Evolutionary conservation across 345 rosid genomes (phyloP).

Genomic region (Brassica napus): Da-Ae NC_063445.1:4831501-4832000

Average conservation of each 20-base stretch:
- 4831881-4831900: neutral
- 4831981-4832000: neutral
- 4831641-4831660: neutral
- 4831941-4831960: slow-evolving; percentile 1
- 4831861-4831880: neutral
- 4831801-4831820: slow-evolving; percentile 41
- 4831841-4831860: neutral
- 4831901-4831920: neutral
- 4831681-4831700: neutral
- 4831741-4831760: slow-evolving; percentile 57
- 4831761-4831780: slow-evolving; percentile 56
- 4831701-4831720: neutral
- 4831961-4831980: neutral
- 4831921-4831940: neutral
- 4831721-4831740: slow-evolving; percentile 38
- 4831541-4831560: slow-evolving; percentile 63
- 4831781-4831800: slow-evolving; percentile 46
- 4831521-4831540: slow-evolving; percentile 49
- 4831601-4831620: slow-evolving; percentile 86
- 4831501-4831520: slow-evolving; percentile 82
- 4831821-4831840: slow-evolving; percentile 44
- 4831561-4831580: slow-evolving; percentile 73
- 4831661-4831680: neutral
- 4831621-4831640: neutral
- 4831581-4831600: slow-evolving; percentile 74